phyloP scores from a whole-genome alignment of 805 yeast genomes.

The Candida parachauliodes region DNA sequence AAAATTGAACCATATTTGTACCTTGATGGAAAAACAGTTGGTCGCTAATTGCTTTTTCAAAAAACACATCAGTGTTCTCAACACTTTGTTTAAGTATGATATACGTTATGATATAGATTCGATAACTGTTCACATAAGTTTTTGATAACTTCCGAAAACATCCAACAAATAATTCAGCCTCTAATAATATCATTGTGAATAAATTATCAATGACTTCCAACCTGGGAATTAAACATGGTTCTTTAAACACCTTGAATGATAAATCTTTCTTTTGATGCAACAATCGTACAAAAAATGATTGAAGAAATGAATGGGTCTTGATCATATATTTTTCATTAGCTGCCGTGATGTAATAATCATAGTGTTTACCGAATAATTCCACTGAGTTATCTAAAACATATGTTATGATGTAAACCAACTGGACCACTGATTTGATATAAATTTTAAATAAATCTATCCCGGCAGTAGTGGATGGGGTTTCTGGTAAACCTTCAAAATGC shows the following conservation, averaged over 20 bases:
- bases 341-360: slow-evolving; percentile 35
- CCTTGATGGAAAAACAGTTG: slow-evolving; percentile 30
- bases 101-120: slow-evolving; percentile 38
- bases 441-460: slow-evolving; percentile 42
- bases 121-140: slow-evolving; percentile 38
- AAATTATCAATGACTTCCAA: slow-evolving; percentile 29
- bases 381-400: slow-evolving; percentile 41
- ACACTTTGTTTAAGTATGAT: slow-evolving; percentile 39
- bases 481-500: slow-evolving; percentile 33
- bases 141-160: slow-evolving; percentile 35
- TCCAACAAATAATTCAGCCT: slow-evolving; percentile 42
- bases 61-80: slow-evolving; percentile 36
- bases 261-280: slow-evolving; percentile 35
- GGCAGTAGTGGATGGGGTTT: slow-evolving; percentile 30
- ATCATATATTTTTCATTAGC: slow-evolving; percentile 37
- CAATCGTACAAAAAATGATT: slow-evolving; percentile 37
- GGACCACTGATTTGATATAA: slow-evolving; percentile 38
- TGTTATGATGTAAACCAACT: slow-evolving; percentile 40
- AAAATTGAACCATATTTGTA: slow-evolving; percentile 36
- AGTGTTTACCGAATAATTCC: slow-evolving; percentile 38
- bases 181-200: slow-evolving; percentile 29
- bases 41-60: slow-evolving; percentile 27
- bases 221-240: slow-evolving; percentile 18
- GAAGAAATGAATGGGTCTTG: slow-evolving; percentile 36
- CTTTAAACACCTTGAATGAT: slow-evolving; percentile 16